Evolutionary conservation across 495 filamentous ascomycete genomes (phyloP), one percentile per base, ranked within the genome.

Genomic region (Penicillium steckii): DNA sequence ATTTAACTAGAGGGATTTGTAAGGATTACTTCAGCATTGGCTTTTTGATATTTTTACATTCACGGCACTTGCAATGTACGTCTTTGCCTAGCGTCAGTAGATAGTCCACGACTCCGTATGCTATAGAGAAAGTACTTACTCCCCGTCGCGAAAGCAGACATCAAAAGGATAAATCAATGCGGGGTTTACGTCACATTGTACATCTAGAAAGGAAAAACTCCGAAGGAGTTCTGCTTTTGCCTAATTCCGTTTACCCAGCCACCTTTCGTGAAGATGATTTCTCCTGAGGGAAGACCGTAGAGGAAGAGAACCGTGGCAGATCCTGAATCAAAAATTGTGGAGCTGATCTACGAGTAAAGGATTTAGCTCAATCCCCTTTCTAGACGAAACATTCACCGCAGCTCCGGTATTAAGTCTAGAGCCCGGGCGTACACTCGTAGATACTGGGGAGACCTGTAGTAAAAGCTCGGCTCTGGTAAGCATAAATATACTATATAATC

Each of bases 201-300:
- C 44, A 38, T 23, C 22, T 23, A 49, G 27, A 44, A 45, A 55
- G 46, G 45, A 17, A 46, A 22, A 12, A 53, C 4, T 46, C 43
- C 52, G 19, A 46, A 37, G 22, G 37, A 48, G n/a, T n/a, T n/a
- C 8, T 24, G 44, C 8, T 55, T 49, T 29, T 49, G 46, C 38
- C 52, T 55, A 55, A 49, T 44, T 7, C 44, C 21, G 12, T 44
- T 49, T 44, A 54, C 9, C 38, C 38, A 41, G 18, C 18, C 18
- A 41, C 8, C 38, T 22, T 19, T 54, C 44, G 44, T n/a, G n/a
- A 27, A 24, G 17, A 37, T 21, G 3, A 33, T 15, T 25, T 26
- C 37, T 13, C 8, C 23, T 17, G 32, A 13, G n/a, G 13, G 13
- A 15, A 3, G 9, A 13, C 32, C 30, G 47, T 42, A n/a, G 13